Base-by-base conservation (phyloP, 768 basidiomycete species). In the Leccinellum luteum region DNA sequence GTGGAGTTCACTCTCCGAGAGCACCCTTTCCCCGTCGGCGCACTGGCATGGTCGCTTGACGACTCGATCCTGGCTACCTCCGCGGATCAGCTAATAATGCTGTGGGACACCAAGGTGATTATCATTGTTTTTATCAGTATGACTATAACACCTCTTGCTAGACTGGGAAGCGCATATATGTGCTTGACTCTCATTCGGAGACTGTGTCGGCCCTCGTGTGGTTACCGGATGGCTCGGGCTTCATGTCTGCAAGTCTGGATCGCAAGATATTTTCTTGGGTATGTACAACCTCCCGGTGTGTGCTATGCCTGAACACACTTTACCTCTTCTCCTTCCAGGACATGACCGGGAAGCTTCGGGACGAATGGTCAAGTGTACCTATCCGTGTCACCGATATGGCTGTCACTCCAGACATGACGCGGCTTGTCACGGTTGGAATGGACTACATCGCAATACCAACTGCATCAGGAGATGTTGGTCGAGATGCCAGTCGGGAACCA, bases 11-110 rank as follows among this genome's bases (percentile, higher is more conserved):
- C 81, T 28, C 74, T 98, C 53, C 76, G 81, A 38, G 92, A 89
- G n/a, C 94, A 97, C 70, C 78, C 79, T 27, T 89, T 89, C 68
- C 69, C 85, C 9, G 87, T 98, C 4, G 86, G 86, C 47, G 88
- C 86, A 64, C 75, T 99, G 57, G 87, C 94, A 1, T 99, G 96
- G 95, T 98, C 97, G 27, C 79, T 88, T 52, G 93, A 98, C 66
- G 94, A 95, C 67, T 75, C 83, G 19, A 79, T 90, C 61, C 76
- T 99, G 58, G 79, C 97, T 45, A 94, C 93, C 6, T 86, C 89
- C 41, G 81, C 92, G 23, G 94, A 98, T 61, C 79, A 87, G 48
- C 71, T 76, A 50, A 87, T 99, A 71, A 88, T 89, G 75, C 78
- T 98, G 66, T 99, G 94, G 94, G 87, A 96, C 70, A 79, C 87